phyloP scores from a whole-genome alignment of 2,329 filamentous ascomycete species.

The Colletotrichum liriopes region DNA sequence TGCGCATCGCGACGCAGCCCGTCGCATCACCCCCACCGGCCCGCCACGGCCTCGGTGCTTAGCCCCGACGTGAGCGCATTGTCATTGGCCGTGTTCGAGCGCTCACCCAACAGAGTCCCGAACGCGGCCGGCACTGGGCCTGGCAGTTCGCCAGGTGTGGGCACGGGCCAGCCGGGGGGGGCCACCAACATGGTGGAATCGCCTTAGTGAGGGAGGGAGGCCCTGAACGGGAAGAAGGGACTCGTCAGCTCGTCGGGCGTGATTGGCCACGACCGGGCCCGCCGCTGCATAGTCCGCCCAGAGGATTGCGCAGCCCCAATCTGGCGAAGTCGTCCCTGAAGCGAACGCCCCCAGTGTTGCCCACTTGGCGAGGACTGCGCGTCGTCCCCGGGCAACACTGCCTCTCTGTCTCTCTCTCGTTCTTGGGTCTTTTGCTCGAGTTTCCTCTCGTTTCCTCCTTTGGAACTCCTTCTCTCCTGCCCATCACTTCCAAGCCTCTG shows the following conservation, averaged over 20 bases:
- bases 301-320: slow-evolving; percentile 38
- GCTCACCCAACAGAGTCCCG: background rate
- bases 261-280: slow-evolving; percentile 48
- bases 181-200: background rate
- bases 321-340: background rate
- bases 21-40: slow-evolving; percentile 20
- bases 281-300: background rate
- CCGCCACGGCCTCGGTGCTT: background rate
- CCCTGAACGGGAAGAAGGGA: slow-evolving; percentile 44
- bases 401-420: slow-evolving; percentile 3
- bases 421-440: background rate
- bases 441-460: background rate
- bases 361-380: slow-evolving; percentile 23
- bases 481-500: slow-evolving; percentile 2
- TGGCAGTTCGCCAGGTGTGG: slow-evolving; percentile 7
- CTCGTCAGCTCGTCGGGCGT: slow-evolving; percentile 53
- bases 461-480: background rate
- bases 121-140: background rate
- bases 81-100: background rate
- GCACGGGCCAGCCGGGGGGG: slow-evolving; percentile 1
- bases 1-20: background rate
- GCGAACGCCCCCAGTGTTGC: slow-evolving; percentile 15
- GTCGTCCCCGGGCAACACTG: slow-evolving; percentile 3
- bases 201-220: background rate
- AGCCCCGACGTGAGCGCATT: background rate